These are phyloP conservation scores for Ceraceosorus guamensis DNA, from an alignment of 1,284 basidiomycete species.

Conservation along the genomic window DNA sequence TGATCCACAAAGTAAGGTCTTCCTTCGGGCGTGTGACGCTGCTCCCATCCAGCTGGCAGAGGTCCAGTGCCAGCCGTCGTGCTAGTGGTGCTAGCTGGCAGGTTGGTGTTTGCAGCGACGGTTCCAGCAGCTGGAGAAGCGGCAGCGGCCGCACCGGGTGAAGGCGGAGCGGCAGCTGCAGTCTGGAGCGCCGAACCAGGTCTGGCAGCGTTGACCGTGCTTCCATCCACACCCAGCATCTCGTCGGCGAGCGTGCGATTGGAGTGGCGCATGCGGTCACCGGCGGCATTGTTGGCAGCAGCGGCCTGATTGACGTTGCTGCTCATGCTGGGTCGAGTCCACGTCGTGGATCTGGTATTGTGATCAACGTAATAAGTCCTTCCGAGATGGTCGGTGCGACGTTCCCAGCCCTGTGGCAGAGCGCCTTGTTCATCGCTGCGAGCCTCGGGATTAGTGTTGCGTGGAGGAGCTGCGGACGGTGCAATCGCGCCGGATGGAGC, in stretches of 20 bases:
- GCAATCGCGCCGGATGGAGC: neutral
- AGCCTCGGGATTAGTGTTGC: conserved; percentile 13
- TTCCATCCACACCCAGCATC: conserved; percentile 41
- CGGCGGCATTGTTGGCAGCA: conserved; percentile 31
- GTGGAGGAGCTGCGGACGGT: conserved; percentile 2
- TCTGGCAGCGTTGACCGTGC: conserved; percentile 15
- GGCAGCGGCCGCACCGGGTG: conserved; percentile 48
- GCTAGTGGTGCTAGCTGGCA: conserved; percentile 27
- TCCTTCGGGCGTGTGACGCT: conserved; percentile 93
- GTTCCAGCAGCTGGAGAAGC: conserved; percentile 16
- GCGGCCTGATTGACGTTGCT: conserved; percentile 32
- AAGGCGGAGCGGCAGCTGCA: conserved; percentile 33
- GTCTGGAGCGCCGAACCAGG: conserved; percentile 5
- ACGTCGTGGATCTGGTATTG: conserved; percentile 86
- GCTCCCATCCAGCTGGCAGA: conserved; percentile 94
- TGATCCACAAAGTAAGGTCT: conserved; percentile 90
- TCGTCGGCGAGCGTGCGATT: conserved; percentile 46
- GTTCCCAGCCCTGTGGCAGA: conserved; percentile 85
- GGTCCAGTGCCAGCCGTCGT: conserved; percentile 74
- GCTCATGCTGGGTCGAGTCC: conserved; percentile 57
- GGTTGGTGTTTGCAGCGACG: conserved; percentile 7
- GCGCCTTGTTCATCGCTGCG: conserved; percentile 37
- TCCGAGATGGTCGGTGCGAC: conserved; percentile 76
- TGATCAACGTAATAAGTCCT: conserved; percentile 75
- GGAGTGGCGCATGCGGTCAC: conserved; percentile 42